A percentile compares a stretch with the other conserved stretches of the same genome.
These are phyloP conservation scores for Tetrapisispora taiwanensis DNA, from an alignment of 805 yeast genomes.

Conservation along the genomic window DNA sequence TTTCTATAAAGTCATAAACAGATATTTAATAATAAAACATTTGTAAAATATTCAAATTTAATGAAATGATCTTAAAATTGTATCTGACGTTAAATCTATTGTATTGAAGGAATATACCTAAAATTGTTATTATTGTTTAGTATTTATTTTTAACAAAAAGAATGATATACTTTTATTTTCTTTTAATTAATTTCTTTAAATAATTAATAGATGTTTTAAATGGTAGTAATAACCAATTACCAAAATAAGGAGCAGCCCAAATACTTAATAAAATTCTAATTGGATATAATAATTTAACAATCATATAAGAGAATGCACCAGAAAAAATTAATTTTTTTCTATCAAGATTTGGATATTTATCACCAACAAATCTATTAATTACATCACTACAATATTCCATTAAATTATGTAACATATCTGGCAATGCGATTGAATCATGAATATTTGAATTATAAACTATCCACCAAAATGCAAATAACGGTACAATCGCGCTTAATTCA, in stretches of 20 bases:
- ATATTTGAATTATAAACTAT: slow-evolving; percentile 45
- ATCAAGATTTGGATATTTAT: slow-evolving; percentile 28
- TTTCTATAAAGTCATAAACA: neutral
- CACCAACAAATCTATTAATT: slow-evolving; percentile 43
- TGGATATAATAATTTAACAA: slow-evolving; percentile 44
- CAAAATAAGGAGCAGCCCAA: slow-evolving; percentile 29
- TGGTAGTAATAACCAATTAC: slow-evolving; percentile 7
- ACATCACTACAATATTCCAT: slow-evolving; percentile 48
- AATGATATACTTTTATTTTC: no score
- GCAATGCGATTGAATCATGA: slow-evolving; percentile 15
- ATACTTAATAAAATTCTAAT: slow-evolving; percentile 23
- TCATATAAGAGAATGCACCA: slow-evolving; percentile 67
- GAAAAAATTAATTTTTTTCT: slow-evolving; percentile 49
- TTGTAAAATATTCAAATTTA: neutral
- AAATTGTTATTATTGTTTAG: no score
- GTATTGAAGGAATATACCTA: no score
- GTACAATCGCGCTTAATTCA: slow-evolving; percentile 65
- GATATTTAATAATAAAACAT: neutral
- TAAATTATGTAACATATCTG: slow-evolving; percentile 27
- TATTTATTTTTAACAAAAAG: no score
- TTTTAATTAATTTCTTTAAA: neutral
- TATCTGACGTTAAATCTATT: no score
- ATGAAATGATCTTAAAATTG: no score
- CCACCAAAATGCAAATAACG: slow-evolving; percentile 61
- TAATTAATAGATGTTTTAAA: neutral